Base-by-base conservation (phyloP, 805 yeast species). In the Cyberlindnera maritima region DNA sequence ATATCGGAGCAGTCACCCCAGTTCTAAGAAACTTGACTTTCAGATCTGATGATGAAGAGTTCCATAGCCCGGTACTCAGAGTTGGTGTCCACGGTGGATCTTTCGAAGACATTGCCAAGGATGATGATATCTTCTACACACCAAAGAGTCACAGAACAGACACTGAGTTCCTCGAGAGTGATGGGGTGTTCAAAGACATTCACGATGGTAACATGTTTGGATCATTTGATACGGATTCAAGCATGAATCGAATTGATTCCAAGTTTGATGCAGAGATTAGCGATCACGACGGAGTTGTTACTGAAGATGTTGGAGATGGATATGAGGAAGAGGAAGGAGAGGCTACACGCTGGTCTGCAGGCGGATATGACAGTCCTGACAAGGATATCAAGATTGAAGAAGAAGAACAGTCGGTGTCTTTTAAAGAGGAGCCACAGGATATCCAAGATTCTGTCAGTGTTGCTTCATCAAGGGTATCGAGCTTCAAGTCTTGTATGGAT, bases 401-500 rank as follows among this genome's bases (percentile, higher is more conserved):
- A 13, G 18, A n/a, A n/a, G n/a, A n/a, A n/a, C n/a, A n/a, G n/a
- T n/a, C n/a, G n/a, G n/a, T n/a, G n/a, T n/a, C n/a, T n/a, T n/a
- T n/a, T n/a, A n/a, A n/a, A n/a, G n/a, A 36, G 29, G 17, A 13
- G 11, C 15, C 31, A 28, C n/a, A 7, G 13, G 31, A 7, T 20
- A 26, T 10, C 33, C 15, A 37, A 12, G 20, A 41, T 19, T 18
- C 36, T 8, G 6, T 18, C 31, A 31, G 36, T 28, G 3, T 25
- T 15, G 21, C n/a, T 8, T 36, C 46, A 15, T 42, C 34, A 2
- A 41, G 48, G 36, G 50, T 51, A 3, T 43, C 52, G 4, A 57
- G 61, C 36, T 57, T 57, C 49, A 54, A 55, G 39, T 57, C 61
- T 2, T 57, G 61, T 41, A 12, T 54, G 17, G 52, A 51, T 19